Conservation (phyloP, 169 alveolate genomes). For the Toxoplasma gondii region DNA sequence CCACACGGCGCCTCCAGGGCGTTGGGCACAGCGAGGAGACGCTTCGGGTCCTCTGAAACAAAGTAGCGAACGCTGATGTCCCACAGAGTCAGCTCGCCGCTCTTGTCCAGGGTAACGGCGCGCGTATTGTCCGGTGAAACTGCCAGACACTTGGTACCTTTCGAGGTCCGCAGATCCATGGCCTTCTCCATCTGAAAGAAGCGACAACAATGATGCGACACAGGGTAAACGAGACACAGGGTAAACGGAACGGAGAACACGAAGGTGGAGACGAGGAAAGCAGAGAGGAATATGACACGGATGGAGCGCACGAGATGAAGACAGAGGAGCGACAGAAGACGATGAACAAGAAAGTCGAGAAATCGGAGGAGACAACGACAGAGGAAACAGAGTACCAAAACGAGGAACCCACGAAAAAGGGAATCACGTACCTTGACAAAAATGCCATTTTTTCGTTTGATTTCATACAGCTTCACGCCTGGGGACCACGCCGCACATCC, state of each 20-base stretch:
- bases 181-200: slow-evolving; percentile 26
- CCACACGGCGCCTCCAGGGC: neutral
- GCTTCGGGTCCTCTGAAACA: neutral
- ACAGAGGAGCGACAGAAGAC: neutral
- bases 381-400: neutral
- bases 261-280: too few species aligned
- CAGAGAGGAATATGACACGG: too few species aligned
- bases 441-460: neutral
- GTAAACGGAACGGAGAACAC: too few species aligned
- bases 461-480: neutral
- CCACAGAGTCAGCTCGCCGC: slow-evolving; percentile 11
- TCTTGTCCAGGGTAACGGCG: neutral
- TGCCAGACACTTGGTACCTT: neutral
- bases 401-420: neutral
- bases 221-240: neutral
- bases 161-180: slow-evolving; percentile 2
- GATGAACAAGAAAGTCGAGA: neutral
- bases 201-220: neutral
- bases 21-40: neutral
- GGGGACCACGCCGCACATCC: neutral
- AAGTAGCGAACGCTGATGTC: slow-evolving; percentile 5
- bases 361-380: neutral
- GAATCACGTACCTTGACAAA: neutral
- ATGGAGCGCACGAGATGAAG: neutral
- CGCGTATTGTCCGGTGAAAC: neutral